Evolutionary conservation across 305 asterid species (phyloP).

Genomic region (Fraxinus paxiana): DNA sequence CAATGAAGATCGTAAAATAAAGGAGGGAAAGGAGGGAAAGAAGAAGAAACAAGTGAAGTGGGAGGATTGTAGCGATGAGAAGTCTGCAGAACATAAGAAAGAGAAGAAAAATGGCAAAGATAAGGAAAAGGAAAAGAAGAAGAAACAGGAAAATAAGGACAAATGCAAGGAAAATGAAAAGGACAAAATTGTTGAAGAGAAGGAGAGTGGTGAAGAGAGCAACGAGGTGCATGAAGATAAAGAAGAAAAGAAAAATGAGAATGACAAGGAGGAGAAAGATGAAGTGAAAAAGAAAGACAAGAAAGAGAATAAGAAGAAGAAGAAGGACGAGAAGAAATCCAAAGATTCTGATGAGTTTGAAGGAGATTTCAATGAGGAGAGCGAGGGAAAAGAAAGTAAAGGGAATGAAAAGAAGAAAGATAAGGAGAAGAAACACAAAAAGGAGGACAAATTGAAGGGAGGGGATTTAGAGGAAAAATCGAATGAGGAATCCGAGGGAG

Average conservation of each 20-base stretch:
- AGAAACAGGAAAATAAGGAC: slow-evolving; percentile 18
- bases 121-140: slow-evolving; percentile 11
- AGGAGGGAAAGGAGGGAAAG: slow-evolving; percentile 11
- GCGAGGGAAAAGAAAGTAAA: slow-evolving; percentile 17
- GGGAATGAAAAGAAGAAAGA: slow-evolving; percentile 14
- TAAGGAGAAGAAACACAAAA: slow-evolving; percentile 9
- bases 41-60: slow-evolving; percentile 20
- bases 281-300: slow-evolving; percentile 26
- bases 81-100: slow-evolving; percentile 16
- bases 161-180: background rate
- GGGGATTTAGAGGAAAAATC: slow-evolving; percentile 10
- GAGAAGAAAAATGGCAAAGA: slow-evolving; percentile 5
- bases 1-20: slow-evolving; percentile 14
- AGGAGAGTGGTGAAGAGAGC: background rate
- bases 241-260: slow-evolving; percentile 2
- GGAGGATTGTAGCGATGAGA: slow-evolving; percentile 13
- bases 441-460: slow-evolving; percentile 13
- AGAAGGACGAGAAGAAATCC: slow-evolving; percentile 25
- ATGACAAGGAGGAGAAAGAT: slow-evolving; percentile 5
- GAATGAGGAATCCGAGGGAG: slow-evolving; percentile 18
- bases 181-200: background rate
- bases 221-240: slow-evolving; percentile 15
- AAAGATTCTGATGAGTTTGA: slow-evolving; percentile 3
- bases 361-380: background rate
- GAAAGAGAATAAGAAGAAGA: slow-evolving; percentile 2